Evolutionary conservation across 768 basidiomycete species (phyloP), one percentile per base, ranked within the genome.

Genomic region (Butyriboletus loyo): DNA sequence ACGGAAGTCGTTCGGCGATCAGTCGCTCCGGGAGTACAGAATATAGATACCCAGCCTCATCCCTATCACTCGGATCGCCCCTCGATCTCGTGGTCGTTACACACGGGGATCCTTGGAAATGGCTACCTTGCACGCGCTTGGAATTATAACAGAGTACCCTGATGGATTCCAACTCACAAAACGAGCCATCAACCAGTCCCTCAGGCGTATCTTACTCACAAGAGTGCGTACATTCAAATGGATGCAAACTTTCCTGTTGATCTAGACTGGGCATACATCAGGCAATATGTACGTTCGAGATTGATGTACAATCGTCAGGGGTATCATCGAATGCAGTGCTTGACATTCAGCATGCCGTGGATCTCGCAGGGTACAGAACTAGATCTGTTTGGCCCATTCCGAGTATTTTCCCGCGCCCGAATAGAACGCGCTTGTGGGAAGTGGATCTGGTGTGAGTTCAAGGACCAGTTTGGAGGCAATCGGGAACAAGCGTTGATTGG

Each of bases 291-390:
- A n/a, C 36, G 19, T 31, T 44, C 49, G 5, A 36, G 42, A 17
- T 51, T 42, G 4, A 51, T 34, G 49, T 49, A 22, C 25, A 51
- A 54, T 8, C 49, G 42, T 37, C n/a, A 15, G 43, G n/a, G 52
- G 37, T 53, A 22, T 43, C 22, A 22, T 43, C 22, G 28, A 31
- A 37, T 9, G 17, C 28, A n/a, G 28, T n/a, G 4, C 44, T 50
- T 21, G 39, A 25, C 17, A 31, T 50, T 31, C 38, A 50, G 7
- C 27, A 21, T 13, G 7, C 17, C 38, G 46, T 21, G 30, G 46
- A 49, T 28, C 9, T 40, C 19, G 7, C 38, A n/a, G 32, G 38
- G 22, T 19, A 35, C 35, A 35, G 39, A 11, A 45, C 9, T 17
- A 25, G 22, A 40, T 24, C 39, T 15, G 39, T 17, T 24, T 39